Percentiles rank a stretch among this genome's conserved stretches.
phyloP scores from a whole-genome alignment of 2,329 filamentous ascomycete genomes.

The Exophiala phaeomuriformis region DNA sequence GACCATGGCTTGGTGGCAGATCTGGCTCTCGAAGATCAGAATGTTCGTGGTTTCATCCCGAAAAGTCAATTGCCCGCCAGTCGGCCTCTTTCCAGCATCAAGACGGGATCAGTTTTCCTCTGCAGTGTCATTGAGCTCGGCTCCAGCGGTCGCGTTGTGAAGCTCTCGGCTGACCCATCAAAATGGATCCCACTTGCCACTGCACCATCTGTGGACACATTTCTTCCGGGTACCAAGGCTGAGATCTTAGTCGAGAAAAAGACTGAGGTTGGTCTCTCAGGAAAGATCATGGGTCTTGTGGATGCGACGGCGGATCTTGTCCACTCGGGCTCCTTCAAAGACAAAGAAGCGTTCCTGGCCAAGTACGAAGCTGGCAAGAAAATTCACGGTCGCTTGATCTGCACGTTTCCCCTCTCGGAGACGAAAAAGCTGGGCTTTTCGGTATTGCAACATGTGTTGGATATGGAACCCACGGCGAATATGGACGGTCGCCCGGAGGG shows the following conservation, averaged over 20 bases:
- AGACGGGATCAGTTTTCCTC: constrained; percentile 76
- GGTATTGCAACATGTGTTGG: constrained; percentile 72
- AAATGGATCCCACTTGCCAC: constrained; percentile 52
- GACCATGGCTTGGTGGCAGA: constrained; percentile 95
- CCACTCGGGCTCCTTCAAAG: constrained; percentile 71
- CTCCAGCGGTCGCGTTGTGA: constrained; percentile 73
- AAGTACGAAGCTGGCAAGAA: constrained; percentile 78
- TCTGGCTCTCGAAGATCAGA: constrained; percentile 62
- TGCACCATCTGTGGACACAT: constrained; percentile 80
- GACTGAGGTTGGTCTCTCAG: constrained; percentile 65
- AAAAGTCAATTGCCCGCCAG: constrained; percentile 68
- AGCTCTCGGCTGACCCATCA: constrained; percentile 66
- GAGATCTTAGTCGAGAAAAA: constrained; percentile 76
- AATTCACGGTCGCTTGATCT: constrained; percentile 78
- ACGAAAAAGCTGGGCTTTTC: constrained; percentile 82
- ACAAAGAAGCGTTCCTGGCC: constrained; percentile 56
- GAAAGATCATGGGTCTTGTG: constrained; percentile 86
- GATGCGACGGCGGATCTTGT: constrained; percentile 86
- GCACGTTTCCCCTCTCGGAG: constrained; percentile 72
- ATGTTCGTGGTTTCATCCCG: constrained; percentile 73
- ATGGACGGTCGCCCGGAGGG: constrained; percentile 32
- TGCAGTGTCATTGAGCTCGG: constrained; percentile 71
- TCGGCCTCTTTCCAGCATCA: constrained; percentile 59
- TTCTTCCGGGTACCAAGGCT: constrained; percentile 83
- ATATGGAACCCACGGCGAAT: constrained; percentile 42